Base-by-base conservation (phyloP, 148 eudicot genomes). In the Vaccinium corymbosum region DNA sequence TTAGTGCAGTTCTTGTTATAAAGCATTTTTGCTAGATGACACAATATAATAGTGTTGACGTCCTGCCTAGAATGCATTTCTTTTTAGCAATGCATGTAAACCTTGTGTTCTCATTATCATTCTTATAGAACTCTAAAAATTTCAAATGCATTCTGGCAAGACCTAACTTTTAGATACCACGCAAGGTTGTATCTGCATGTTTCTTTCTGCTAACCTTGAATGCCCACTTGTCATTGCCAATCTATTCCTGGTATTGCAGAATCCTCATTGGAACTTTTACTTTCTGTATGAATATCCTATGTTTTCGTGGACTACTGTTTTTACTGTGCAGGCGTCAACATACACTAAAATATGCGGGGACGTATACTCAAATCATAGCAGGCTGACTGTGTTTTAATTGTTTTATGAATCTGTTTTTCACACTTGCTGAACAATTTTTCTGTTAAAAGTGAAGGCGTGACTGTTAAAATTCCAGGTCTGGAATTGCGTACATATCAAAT, bases 401-500 rank as follows among this genome's bases (percentile, higher is more conserved):
- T 19, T 46, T 19, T 20, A 38, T 50, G 83, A 19, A 50, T 49
- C 10, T 32, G 10, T 80, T 57, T 20, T 14, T 38, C 32, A 15
- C 14, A 81, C 52, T n/a, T 79, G 6, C 66, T 52, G 27, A 80
- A 35, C 7, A 62, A 20, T 19, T 16, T 80, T 83, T 83, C 55
- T 73, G 55, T 38, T 42, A 7, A 16, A 27, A 29, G 32, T 64
- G 76, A 62, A 62, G 32, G 61, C 48, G 32, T 78, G 74, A 55
- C 15, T 56, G 48, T 55, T 32, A 50, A 52, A 16, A 8, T 86
- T 83, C 62, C 93, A 96, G 98, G 93, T 90, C 81, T 22, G 98
- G 95, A 12, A 90, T 96, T 82, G 98, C 98, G 48, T 96, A 96
- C 85, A 81, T 96, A 83, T 96, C 98, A 79, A 96, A 96, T 66